Percentiles rank a stretch among this genome's conserved stretches.
These are phyloP conservation scores for Camellia japonica DNA, from an alignment of 148 eudicot species.

Conservation along the genomic window DNA sequence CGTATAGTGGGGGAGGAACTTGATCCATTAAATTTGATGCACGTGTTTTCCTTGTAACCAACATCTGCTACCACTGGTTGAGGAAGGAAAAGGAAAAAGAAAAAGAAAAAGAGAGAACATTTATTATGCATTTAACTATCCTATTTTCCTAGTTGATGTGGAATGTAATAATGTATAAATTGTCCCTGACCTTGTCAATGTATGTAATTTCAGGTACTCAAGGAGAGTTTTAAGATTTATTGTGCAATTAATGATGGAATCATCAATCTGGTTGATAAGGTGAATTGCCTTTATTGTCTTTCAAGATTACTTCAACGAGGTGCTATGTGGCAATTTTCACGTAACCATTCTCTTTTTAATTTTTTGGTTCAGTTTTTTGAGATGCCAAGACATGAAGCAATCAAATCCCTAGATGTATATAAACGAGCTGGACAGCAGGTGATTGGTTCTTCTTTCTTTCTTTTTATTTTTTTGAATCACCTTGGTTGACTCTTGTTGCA, in stretches of 20 bases:
- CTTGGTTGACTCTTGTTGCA: background rate
- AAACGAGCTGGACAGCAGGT: conserved; percentile 99
- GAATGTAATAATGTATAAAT: too few species aligned
- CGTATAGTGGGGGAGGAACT: background rate
- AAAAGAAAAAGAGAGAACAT: too few species aligned
- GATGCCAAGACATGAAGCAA: conserved; percentile 99
- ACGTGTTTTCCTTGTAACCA: background rate
- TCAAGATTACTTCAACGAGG: background rate
- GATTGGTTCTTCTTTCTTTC: background rate
- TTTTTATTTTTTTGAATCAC: background rate
- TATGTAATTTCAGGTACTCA: conserved; percentile 63
- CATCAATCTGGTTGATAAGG: conserved; percentile 93
- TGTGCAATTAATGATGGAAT: conserved; percentile 98
- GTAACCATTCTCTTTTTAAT: background rate
- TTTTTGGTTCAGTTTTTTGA: conserved; percentile 72
- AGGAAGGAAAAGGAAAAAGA: too few species aligned
- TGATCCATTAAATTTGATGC: background rate
- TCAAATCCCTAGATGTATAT: conserved; percentile 86
- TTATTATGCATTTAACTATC: too few species aligned
- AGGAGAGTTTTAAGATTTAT: conserved; percentile 95
- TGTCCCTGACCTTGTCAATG: background rate
- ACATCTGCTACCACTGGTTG: too few species aligned
- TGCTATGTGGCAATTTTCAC: background rate
- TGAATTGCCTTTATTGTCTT: conserved; percentile 19
- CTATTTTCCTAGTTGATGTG: background rate